A percentile compares a stretch with the other conserved stretches of the same genome.
These are phyloP conservation scores for Nakazawaea wickerhamii DNA, from an alignment of 805 yeast species.

Conservation along the genomic window DNA sequence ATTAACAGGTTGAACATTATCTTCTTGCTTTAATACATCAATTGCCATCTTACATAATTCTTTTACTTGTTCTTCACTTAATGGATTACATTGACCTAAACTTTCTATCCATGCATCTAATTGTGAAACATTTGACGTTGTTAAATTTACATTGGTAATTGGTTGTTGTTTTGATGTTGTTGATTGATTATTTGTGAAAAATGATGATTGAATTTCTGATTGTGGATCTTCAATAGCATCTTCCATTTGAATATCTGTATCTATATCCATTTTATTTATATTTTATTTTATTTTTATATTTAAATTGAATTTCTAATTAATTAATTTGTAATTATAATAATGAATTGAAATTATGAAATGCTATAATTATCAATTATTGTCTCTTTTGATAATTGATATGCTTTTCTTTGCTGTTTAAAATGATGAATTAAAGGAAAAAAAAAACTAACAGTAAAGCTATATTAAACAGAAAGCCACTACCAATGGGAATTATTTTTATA, in stretches of 20 bases:
- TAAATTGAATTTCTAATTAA: neutral
- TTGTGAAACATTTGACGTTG: slow-evolving; percentile 50
- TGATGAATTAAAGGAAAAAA: no score
- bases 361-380: no score
- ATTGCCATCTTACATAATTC: slow-evolving; percentile 84
- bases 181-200: slow-evolving; percentile 5
- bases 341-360: neutral
- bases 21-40: slow-evolving; percentile 86
- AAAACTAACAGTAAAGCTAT: no score
- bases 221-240: slow-evolving; percentile 46
- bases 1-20: slow-evolving; percentile 90
- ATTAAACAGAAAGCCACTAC: no score
- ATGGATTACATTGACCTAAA: slow-evolving; percentile 72
- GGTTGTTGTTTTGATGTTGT: slow-evolving; percentile 7
- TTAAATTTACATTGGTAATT: slow-evolving; percentile 27
- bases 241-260: slow-evolving; percentile 81
- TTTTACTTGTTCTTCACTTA: slow-evolving; percentile 74
- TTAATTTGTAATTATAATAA: neutral
- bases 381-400: no score
- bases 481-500: no score
- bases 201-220: slow-evolving; percentile 12
- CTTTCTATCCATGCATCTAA: slow-evolving; percentile 86
- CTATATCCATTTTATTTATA: slow-evolving; percentile 52
- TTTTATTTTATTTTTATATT: neutral
- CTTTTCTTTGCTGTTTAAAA: no score